These are phyloP conservation scores for Vaccinium myrtillus DNA, from an alignment of 148 eudicot genomes.

Conservation along the genomic window DNA sequence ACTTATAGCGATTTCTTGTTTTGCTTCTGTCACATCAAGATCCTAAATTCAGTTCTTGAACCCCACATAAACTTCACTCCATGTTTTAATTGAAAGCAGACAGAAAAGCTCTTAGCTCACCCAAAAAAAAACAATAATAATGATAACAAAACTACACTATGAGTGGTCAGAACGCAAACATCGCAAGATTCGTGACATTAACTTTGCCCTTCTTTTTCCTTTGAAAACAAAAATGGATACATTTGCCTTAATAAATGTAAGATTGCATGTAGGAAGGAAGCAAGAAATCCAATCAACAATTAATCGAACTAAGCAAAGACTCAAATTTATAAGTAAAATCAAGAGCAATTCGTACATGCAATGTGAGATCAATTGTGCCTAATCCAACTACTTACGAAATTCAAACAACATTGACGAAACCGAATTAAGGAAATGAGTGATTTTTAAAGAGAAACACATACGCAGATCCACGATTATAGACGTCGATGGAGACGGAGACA, in stretches of 20 bases:
- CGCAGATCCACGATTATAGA: conserved; percentile 54
- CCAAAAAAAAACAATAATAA: neutral
- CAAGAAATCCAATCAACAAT: neutral
- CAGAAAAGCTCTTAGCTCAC: neutral
- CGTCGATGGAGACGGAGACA: conserved; percentile 43
- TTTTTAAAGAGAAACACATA: conserved; percentile 15
- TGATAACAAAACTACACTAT: neutral
- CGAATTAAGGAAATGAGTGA: neutral
- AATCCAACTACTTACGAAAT: neutral
- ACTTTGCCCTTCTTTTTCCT: neutral
- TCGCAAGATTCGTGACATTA: neutral
- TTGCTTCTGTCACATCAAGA: neutral
- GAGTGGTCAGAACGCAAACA: neutral
- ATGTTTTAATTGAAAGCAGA: neutral
- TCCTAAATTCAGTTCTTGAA: neutral
- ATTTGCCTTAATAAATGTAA: neutral
- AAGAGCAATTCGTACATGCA: neutral
- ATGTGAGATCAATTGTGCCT: neutral
- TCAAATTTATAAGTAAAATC: neutral
- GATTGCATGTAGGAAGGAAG: neutral
- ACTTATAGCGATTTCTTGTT: neutral
- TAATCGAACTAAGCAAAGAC: neutral
- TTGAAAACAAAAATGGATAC: neutral
- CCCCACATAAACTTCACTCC: neutral
- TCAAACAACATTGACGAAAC: neutral